Base-by-base conservation (phyloP, 2,329 filamentous ascomycete genomes). In the Penicillium sp. region DNA sequence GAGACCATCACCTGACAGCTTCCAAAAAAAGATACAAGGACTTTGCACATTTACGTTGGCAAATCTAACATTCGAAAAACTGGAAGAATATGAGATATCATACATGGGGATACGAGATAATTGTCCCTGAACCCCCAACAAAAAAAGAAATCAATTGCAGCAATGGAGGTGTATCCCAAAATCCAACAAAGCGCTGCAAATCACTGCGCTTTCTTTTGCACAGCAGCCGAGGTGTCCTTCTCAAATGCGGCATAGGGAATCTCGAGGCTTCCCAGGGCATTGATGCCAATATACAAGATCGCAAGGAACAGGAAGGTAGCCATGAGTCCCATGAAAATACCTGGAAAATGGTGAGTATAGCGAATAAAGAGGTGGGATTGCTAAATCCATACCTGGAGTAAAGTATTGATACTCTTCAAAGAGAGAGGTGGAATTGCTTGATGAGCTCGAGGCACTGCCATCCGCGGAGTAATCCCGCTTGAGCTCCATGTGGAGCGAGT, bases 381-480 rank as follows among this genome's bases (percentile, higher is more conserved):
- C 19, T 11, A 9, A 33, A 34, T 21, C 78, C 82, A 67, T 77
- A 93, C 91, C 91, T 68, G 92, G 91, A 11, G 88, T 93, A 65
- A 99, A 89, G 78, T 92, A 97, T 72, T 96, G 89, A 75, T 99
- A 99, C 74, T 90, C 92, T 76, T 95, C 89, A 68, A 99, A 97
- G 43, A 80, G 62, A 27, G 78, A 76, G 36, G 69, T 69, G 39
- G 72, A 72, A 29, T 65, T 63, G 23, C 57, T 68, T 58, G 83
- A 80, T 16, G 71, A 69, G 19, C 75, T 75, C 7, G 61, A 57
- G 4, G 45, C 31, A 21, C 46, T 53, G 11, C 55, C 50, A 41
- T 70, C 61, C 6, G 70, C 62, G 49, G 66, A 70, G 55, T 81
- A 74, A 64, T 85, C 81, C 64, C 91, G 84, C 83, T 90, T 94